phyloP scores from a whole-genome alignment of 306 rosid genomes.

The Trifolium fragiferum region DNA sequence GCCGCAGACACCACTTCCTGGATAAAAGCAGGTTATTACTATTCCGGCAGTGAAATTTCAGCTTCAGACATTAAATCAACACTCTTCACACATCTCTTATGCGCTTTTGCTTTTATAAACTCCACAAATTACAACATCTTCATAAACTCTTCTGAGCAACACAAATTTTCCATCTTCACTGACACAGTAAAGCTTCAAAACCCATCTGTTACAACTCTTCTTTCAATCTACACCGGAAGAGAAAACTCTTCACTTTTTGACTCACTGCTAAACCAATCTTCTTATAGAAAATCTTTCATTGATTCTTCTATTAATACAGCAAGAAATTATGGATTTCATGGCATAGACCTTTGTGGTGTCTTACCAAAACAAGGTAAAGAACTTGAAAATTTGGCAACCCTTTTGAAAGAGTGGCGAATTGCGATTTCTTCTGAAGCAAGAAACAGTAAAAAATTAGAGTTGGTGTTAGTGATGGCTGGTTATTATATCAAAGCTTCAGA shows the following conservation, averaged over 20 bases:
- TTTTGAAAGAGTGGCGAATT: slow-evolving; percentile 57
- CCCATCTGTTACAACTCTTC: slow-evolving; percentile 53
- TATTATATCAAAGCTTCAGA: slow-evolving; percentile 36
- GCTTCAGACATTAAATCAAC: slow-evolving; percentile 49
- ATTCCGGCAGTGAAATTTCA: slow-evolving; percentile 38
- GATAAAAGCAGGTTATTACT: slow-evolving; percentile 54
- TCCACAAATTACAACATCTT: slow-evolving; percentile 39
- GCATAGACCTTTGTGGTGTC: slow-evolving; percentile 53
- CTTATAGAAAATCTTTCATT: slow-evolving; percentile 54
- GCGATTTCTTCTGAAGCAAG: slow-evolving; percentile 49
- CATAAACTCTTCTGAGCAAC: slow-evolving; percentile 38
- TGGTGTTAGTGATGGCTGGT: slow-evolving; percentile 56
- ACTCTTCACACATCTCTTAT: slow-evolving; percentile 48
- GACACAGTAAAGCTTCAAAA: slow-evolving; percentile 46
- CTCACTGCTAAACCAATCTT: slow-evolving; percentile 14
- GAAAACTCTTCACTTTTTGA: slow-evolving; percentile 21
- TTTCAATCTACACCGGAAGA: slow-evolving; percentile 43
- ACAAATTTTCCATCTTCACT: slow-evolving; percentile 49
- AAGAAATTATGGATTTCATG: slow-evolving; percentile 50
- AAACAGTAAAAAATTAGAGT: slow-evolving; percentile 33
- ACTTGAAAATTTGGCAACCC: slow-evolving; percentile 45
- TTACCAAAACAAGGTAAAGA: slow-evolving; percentile 31
- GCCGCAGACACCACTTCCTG: slow-evolving; percentile 16
- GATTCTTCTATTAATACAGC: slow-evolving; percentile 54
- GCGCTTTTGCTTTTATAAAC: slow-evolving; percentile 48